Percentiles rank a stretch among this genome's conserved stretches.
These are phyloP conservation scores for Vigna angularis DNA, from an alignment of 306 rosid species.

Conservation along the genomic window DNA sequence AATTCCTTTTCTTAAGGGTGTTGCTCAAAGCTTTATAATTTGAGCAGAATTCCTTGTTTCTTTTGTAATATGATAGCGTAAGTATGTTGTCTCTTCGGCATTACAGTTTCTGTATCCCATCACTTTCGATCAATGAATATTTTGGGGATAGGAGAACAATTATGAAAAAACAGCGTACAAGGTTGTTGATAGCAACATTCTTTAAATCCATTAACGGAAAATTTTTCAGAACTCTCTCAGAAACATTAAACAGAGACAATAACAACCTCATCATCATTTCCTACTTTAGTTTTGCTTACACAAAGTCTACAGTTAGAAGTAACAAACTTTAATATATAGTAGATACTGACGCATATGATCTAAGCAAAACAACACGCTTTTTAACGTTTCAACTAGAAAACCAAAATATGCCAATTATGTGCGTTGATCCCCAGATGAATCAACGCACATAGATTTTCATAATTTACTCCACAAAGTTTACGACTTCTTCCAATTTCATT, in stretches of 20 bases:
- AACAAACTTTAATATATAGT: background rate
- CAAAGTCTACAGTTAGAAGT: background rate
- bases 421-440: constrained; percentile 12
- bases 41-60: background rate
- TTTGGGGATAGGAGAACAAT: background rate
- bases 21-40: constrained; percentile 19
- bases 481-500: constrained; percentile 9
- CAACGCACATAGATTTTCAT: background rate
- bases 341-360: background rate
- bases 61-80: background rate
- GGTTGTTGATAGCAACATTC: background rate
- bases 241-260: background rate
- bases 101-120: constrained; percentile 8
- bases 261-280: constrained; percentile 19
- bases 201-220: background rate
- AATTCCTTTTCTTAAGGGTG: constrained; percentile 31
- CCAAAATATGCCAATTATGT: background rate
- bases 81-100: constrained; percentile 22
- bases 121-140: constrained; percentile 12
- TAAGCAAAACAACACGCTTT: background rate
- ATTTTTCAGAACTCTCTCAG: background rate
- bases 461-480: constrained; percentile 3
- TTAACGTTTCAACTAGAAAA: background rate
- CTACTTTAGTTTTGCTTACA: background rate
- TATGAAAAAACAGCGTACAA: background rate